Evolutionary conservation across 805 yeast species (phyloP).

Genomic region (Candida golubevii): DNA sequence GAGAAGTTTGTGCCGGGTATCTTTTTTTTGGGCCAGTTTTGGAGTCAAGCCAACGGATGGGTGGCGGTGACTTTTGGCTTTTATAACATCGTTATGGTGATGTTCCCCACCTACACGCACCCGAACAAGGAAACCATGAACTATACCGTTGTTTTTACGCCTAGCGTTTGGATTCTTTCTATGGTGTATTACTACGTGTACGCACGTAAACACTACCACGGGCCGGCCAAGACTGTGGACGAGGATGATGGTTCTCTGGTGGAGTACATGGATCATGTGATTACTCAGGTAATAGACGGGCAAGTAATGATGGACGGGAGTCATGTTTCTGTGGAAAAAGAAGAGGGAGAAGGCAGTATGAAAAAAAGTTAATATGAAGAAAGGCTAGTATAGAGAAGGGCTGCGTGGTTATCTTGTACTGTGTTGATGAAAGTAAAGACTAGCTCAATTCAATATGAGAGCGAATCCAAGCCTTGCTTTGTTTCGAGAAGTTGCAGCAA

Average conservation of each 20-base stretch:
- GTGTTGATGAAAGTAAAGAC: too few relatives aligned
- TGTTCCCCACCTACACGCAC: constrained; percentile 52
- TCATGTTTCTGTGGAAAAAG: neutral
- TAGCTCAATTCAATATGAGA: too few relatives aligned
- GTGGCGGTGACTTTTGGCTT: constrained; percentile 46
- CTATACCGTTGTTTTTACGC: constrained; percentile 62
- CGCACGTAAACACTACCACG: constrained; percentile 53
- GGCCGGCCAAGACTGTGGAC: constrained; percentile 42
- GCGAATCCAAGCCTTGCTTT: neutral
- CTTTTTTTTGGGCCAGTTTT: constrained; percentile 52
- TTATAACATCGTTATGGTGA: constrained; percentile 51
- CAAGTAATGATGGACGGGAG: constrained; percentile 1
- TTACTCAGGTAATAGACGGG: constrained; percentile 4
- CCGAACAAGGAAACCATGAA: constrained; percentile 54
- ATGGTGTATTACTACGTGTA: constrained; percentile 47
- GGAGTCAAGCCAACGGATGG: constrained; percentile 44
- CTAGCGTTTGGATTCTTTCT: constrained; percentile 56
- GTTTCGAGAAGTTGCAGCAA: too few relatives aligned
- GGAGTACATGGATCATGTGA: neutral
- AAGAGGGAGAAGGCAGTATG: neutral
- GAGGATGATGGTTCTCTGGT: constrained; percentile 5
- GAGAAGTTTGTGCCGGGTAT: constrained; percentile 60
- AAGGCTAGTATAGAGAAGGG: too few relatives aligned
- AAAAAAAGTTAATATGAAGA: too few relatives aligned
- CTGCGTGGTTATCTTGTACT: too few relatives aligned